Evolutionary conservation across 73 alveolate genomes (phyloP), one percentile per base, ranked within the genome.

Genomic region (Paramecium sonneborni): DNA sequence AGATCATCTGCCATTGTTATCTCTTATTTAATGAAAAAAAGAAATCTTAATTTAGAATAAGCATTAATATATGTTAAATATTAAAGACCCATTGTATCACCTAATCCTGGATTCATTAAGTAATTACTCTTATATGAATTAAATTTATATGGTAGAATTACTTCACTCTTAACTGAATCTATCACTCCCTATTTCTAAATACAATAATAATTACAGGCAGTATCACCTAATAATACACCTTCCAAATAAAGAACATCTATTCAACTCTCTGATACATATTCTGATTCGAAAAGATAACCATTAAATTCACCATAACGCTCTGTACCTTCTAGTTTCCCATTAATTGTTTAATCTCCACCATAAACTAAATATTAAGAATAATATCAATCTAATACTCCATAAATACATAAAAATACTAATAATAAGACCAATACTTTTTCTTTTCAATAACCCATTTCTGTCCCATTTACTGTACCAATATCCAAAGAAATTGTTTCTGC

Each of bases 81-180:
- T 35, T 35, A 72, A n/a, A 72, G 86, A 38, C 86, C 86, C 5
- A 72, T 72, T 1, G 57, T 34, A 2, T 38, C 55, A 10, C 86
- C 86, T 5, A 72, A 72, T 72, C 86, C 86, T 32, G 86, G 86
- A 1, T 72, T 72, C 57, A 34, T 72, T 1, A 35, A 72, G 20
- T 38, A 72, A 38, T 30, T 72, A 7, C 18, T 72, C 11, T 9
- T 28, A 21, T 72, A 35, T 72, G 86, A 72, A 1, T 24, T 23
- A 62, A 30, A 26, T 15, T 6, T 62, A 0, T 32, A 62, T 30
- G 84, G 84, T 26, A 62, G 26, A 62, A 62, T 62, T 32, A 62
- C 84, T 0, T 62, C 84, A 10, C 8, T 26, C 2, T 62, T 62
- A 32, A 62, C 84, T 23, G 84, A 62, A 24, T 30, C 18, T 2